A percentile compares a stretch with the other conserved stretches of the same genome.
Conservation (phyloP, 225 moss, liverwort and hornwort species). For the Asterella californica region DNA sequence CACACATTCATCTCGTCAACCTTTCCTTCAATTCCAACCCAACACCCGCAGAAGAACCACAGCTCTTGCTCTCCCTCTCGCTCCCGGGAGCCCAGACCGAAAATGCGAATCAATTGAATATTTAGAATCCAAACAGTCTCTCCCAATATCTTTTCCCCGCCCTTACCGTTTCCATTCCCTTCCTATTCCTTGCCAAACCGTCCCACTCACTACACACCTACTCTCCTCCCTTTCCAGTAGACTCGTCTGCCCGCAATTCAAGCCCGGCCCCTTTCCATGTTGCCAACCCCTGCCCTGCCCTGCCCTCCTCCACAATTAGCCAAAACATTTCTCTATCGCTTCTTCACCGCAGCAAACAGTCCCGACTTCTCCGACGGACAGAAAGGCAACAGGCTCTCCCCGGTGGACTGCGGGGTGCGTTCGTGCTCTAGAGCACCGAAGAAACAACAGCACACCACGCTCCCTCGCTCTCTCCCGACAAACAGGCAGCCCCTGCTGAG, state of each 20-base stretch:
- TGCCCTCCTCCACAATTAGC: background rate
- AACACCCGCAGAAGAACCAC: background rate
- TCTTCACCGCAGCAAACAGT: background rate
- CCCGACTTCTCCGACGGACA: background rate
- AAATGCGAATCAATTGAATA: background rate
- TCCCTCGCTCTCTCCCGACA: background rate
- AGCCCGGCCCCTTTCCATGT: background rate
- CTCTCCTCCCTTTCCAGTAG: background rate
- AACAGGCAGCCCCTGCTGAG: too few relatives aligned
- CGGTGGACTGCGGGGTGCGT: background rate
- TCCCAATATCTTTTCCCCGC: background rate
- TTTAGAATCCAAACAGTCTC: background rate
- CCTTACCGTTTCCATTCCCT: background rate
- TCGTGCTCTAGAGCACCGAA: background rate
- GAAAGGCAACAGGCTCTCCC: background rate
- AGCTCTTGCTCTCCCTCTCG: background rate
- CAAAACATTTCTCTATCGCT: background rate
- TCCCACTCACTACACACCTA: background rate
- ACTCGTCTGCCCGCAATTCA: background rate
- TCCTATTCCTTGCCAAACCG: background rate
- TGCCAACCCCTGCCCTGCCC: background rate
- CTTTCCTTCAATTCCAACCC: background rate
- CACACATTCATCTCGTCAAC: constrained; percentile 1
- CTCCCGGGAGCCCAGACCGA: background rate
- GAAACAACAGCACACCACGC: background rate